Evolutionary conservation across 2,329 filamentous ascomycete genomes (phyloP), one percentile per base, ranked within the genome.

Genomic region (Capronia americana): DNA sequence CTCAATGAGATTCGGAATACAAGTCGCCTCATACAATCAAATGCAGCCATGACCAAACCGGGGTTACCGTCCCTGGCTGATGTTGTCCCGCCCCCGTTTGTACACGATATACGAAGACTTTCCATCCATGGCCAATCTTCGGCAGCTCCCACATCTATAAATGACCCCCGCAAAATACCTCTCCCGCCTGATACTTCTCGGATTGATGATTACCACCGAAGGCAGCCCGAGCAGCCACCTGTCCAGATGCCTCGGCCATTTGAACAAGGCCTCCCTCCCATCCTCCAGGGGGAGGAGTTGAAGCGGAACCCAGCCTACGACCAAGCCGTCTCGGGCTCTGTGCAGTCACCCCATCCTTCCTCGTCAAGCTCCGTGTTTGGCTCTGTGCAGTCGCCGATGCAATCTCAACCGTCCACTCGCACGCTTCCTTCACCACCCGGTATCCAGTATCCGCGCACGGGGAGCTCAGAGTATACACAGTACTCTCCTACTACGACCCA

Each of bases 231-330:
- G 12, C 64, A 58, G 20, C 59, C 60, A 51, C 32, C 41, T 30
- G 64, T 65, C 10, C 65, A 63, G 34, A 69, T 63, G 55, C 59
- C 69, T 57, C 64, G 62, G 54, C 64, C 57, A 11, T 60, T 58
- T 12, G 73, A 74, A 24, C 78, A 78, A 64, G 74, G 71, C 41
- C 55, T 68, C 14, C 67, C 67, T 20, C 53, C 69, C 17, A 64
- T 71, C 23, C 46, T 64, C 23, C 67, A 65, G 30, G 53, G 63
- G 20, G 67, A 69, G 20, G 69, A 71, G n/a, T 54, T 68, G 51
- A 65, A 62, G 23, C 65, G 63, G 50, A 53, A 34, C 28, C 64
- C 57, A 50, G 24, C 61, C 17, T 44, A 69, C 26, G 69, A 71
- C 24, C 69, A 71, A n/a, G 30, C 57, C 26, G 7, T 48, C 23